A percentile compares a stretch with the other conserved stretches of the same genome.
Evolutionary conservation across 2,329 filamentous ascomycete species (phyloP).

Genomic region (Fusarium clavum): DNA sequence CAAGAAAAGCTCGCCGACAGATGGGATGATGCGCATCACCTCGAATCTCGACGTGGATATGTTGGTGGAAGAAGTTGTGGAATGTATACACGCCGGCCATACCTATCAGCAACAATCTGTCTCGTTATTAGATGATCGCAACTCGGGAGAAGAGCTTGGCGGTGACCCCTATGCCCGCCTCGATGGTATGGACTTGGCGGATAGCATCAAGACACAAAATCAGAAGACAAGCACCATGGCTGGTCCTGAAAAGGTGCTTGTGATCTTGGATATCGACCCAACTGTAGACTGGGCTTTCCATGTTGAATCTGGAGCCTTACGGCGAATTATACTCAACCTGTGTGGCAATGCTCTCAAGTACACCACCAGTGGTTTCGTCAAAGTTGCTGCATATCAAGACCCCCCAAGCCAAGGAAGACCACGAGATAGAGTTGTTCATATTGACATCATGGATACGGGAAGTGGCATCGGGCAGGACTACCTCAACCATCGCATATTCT

Average conservation of each 20-base stretch:
- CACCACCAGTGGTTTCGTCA: constrained; percentile 55
- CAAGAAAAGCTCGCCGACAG: neutral
- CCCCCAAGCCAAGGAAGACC: neutral
- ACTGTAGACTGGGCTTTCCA: constrained; percentile 64
- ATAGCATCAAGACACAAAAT: neutral
- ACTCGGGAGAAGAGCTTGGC: neutral
- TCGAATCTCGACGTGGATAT: constrained; percentile 49
- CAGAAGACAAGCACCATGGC: neutral
- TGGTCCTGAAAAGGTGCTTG: constrained; percentile 29
- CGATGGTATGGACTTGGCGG: constrained; percentile 30
- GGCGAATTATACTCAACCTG: constrained; percentile 71
- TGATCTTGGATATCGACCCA: constrained; percentile 55
- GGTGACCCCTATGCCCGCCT: constrained; percentile 14
- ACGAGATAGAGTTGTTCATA: constrained; percentile 36
- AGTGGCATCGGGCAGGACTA: constrained; percentile 74
- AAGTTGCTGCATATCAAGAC: constrained; percentile 45
- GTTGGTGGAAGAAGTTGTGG: constrained; percentile 60
- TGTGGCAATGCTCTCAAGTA: constrained; percentile 73
- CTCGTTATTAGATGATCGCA: constrained; percentile 5
- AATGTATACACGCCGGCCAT: constrained; percentile 58
- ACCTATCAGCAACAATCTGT: constrained; percentile 40
- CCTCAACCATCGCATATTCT: constrained; percentile 69
- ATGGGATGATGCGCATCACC: constrained; percentile 35
- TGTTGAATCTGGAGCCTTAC: constrained; percentile 63
- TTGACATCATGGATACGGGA: constrained; percentile 72